Base-by-base conservation (phyloP, 805 yeast genomes). In the Metschnikowia amazonensis region DNA sequence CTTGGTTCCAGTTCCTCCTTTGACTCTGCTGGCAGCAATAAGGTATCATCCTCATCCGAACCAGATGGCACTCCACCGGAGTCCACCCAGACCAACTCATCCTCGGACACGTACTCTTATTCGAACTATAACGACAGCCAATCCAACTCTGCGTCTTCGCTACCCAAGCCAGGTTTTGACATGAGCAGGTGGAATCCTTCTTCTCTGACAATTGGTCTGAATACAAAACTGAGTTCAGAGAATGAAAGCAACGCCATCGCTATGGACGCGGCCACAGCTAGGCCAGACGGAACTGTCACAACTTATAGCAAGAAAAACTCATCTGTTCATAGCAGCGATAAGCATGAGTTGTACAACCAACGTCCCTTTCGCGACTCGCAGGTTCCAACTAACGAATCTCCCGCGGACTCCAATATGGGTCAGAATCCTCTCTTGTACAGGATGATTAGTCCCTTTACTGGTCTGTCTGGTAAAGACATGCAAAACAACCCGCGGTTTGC, bases 151-250 rank as follows among this genome's bases (percentile, higher is more conserved):
- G 17, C 41, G 7, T 10, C 41, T 13, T 37, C 33, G n/a, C 21
- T 23, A 20, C 16, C 45, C n/a, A 44, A 45, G 21, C 44, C 46
- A 7, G 36, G 34, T 10, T 31, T 45, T 13, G 48, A 48, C 23
- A 48, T 48, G 40, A 39, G 41, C 28, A 42, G 44, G 24, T 48
- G 51, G 51, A 25, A 45, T 27, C 43, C 51, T 8, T n/a, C 33
- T 3, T 5, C 24, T 23, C 28, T 16, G 35, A 11, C 28, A 14
- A 30, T 14, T 9, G 35, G 20, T 8, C 6, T 28, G 13, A 30
- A 13, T 21, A 14, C 27, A 10, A 39, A 39, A 31, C 27, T 25
- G 42, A 28, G 24, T 21, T 39, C 42, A 16, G 35, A 31, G 20
- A 39, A 23, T 16, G 42, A 30, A 8, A 39, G 35, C 16, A 30